Base-by-base conservation (phyloP, 2,329 filamentous ascomycete species). In the Chrysoporthe deuterocubensis region DNA sequence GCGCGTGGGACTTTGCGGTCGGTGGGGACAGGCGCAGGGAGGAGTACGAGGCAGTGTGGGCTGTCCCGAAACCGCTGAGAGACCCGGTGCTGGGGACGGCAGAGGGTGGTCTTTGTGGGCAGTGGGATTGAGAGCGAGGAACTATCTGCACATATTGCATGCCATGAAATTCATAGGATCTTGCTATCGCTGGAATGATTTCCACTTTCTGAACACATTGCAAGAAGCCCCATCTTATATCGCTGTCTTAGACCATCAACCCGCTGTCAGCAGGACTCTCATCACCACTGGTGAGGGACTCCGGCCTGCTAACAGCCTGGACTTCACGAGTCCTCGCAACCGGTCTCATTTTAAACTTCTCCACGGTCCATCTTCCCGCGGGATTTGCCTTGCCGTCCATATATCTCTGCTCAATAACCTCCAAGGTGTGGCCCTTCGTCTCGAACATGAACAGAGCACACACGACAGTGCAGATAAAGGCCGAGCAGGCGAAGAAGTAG, bases 1-100 rank as follows among this genome's bases (percentile, higher is more conserved):
- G 76, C 0, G 74, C 76, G 13, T 88, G 85, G 85, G 84, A 87
- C 72, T 86, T 84, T 73, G 76, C 76, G 4, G 75, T 79, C 2
- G 83, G 82, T 9, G 82, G 82, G 1, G 81, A 82, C 69, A 71
- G 75, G 18, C 82, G 81, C 7, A 82, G 81, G 1, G 80, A 81
- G 69, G 71, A 76, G 21, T 83, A 80, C 71, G 76, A 80, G 61
- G 72, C 77, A 67, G 78, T 82, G 0, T 86, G 85, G 84, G 68
- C 69, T 26, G 80, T 85, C 37, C 67, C 74, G 37, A 81, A 80
- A 70, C 83, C 84, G 0, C 75, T 75, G 63, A 76, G 71, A 32
- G 85, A 87, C 79, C 83, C 84, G 14, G 78, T 85, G 16, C 69
- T 86, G 64, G 83, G 84, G 0, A 50, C 62, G 34, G 65, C 64